These are phyloP conservation scores for Acanthamoeba lenticulata DNA, from an alignment of 208 protist species.

Conservation along the genomic window DNA sequence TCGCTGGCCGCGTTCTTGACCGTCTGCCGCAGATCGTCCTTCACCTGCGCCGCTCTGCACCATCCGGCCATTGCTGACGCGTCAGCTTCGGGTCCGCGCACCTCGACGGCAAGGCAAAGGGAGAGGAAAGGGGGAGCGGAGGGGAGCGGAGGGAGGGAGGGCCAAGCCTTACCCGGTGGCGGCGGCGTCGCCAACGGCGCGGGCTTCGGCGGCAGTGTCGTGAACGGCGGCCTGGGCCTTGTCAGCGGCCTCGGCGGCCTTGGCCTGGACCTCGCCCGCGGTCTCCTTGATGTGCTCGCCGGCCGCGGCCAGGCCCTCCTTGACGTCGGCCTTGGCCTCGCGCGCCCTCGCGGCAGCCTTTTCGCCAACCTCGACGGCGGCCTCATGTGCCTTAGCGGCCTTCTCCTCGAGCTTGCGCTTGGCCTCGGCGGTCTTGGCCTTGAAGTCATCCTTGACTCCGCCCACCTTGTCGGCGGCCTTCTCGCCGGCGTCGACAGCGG, in stretches of 20 bases:
- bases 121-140: too few species aligned
- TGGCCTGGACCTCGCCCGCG: neutral
- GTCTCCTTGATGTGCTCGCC: neutral
- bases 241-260: neutral
- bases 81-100: too few species aligned
- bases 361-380: neutral
- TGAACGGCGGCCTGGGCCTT: neutral
- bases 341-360: neutral
- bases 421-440: neutral
- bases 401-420: neutral
- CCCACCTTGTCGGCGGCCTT: neutral
- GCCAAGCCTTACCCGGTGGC: neutral
- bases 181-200: neutral
- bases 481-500: neutral
- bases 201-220: neutral
- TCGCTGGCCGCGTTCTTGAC: neutral
- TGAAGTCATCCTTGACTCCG: too few species aligned
- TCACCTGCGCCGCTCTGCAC: neutral
- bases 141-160: too few species aligned
- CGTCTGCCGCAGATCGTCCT: neutral
- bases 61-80: too few species aligned
- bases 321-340: neutral
- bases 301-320: neutral
- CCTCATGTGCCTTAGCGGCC: neutral
- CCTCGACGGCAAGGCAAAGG: too few species aligned